Evolutionary conservation across 441 rosid genomes (phyloP).

Genomic region (Syzygium malaccense): DNA sequence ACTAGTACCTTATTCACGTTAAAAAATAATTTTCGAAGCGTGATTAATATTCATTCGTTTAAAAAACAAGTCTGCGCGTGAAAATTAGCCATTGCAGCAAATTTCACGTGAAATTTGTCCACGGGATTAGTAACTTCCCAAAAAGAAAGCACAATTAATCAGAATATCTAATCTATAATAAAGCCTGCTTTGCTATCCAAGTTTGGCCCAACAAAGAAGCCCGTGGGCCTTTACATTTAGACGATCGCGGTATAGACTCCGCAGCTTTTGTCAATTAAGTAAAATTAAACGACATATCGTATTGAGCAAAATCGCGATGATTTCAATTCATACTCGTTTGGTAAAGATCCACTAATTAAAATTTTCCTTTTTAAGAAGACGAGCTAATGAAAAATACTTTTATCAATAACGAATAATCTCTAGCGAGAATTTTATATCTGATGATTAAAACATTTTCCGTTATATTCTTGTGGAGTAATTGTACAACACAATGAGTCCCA

Average conservation of each 20-base stretch:
- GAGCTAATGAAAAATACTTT: background rate
- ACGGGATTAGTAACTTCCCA: background rate
- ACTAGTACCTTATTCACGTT: background rate
- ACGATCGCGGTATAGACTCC: background rate
- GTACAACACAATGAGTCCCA: background rate
- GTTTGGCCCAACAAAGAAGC: background rate
- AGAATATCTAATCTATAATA: background rate
- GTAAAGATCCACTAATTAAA: fast-evolving
- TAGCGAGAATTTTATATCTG: background rate
- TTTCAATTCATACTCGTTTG: background rate
- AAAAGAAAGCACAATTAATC: background rate
- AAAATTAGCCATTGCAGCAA: background rate
- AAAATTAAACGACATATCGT: background rate
- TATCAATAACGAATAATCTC: background rate
- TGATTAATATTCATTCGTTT: background rate
- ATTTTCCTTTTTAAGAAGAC: fast-evolving
- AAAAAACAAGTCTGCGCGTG: background rate
- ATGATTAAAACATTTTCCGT: background rate
- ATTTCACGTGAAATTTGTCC: background rate
- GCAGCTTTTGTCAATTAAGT: background rate
- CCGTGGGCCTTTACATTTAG: background rate
- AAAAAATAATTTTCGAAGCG: background rate
- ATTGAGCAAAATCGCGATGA: fast-evolving
- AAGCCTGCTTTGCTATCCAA: background rate
- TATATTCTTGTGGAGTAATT: background rate